Conservation (phyloP, 805 yeast species). For the Pichia californica region DNA sequence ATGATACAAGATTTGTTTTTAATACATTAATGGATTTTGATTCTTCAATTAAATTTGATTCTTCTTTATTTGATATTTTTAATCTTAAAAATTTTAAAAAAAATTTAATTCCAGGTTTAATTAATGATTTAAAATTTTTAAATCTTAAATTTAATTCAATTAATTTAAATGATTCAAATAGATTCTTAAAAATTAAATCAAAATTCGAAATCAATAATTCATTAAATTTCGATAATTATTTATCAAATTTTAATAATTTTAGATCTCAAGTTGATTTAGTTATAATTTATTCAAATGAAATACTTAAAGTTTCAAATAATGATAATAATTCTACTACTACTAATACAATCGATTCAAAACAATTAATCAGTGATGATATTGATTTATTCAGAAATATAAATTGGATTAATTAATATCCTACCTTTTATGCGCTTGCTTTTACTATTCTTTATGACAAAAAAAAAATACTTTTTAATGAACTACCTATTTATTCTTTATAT, state of each 20-base stretch:
- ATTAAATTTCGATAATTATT: conserved; percentile 1
- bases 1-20: conserved; percentile 14
- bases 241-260: neutral
- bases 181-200: neutral
- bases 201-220: neutral
- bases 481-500: neutral
- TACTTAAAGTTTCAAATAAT: neutral
- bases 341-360: neutral
- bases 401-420: neutral
- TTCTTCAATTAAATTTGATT: conserved; percentile 3
- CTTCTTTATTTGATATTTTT: conserved; percentile 3
- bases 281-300: conserved; percentile 8
- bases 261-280: conserved; percentile 6
- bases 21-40: conserved; percentile 10
- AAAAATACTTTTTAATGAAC: too few species aligned
- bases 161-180: neutral
- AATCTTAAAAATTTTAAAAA: conserved; percentile 4
- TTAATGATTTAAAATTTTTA: conserved; percentile 10
- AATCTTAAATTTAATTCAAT: conserved; percentile 2
- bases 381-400: conserved; percentile 1
- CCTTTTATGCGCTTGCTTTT: neutral
- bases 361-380: neutral
- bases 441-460: too few species aligned
- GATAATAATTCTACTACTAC: neutral
- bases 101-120: conserved; percentile 10